Conservation (phyloP, 208 protist species). For the Leishmania tropica region DNA sequence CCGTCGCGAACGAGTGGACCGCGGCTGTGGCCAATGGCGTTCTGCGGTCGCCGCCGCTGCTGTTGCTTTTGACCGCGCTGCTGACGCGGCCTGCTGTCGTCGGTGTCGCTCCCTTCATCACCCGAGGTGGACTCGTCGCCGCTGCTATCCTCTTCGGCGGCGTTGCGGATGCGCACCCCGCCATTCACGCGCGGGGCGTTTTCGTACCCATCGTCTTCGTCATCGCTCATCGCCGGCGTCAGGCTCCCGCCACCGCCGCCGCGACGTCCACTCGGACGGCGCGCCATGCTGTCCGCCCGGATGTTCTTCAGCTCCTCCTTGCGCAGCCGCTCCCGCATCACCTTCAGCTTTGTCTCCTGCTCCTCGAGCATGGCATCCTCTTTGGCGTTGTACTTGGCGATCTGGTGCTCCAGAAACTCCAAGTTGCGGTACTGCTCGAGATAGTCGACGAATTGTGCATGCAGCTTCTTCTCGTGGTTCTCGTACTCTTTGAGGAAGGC, state of each 20-base stretch:
- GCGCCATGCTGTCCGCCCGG: constrained; percentile 43
- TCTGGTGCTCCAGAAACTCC: constrained; percentile 93
- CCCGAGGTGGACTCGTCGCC: constrained; percentile 38
- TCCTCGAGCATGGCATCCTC: constrained; percentile 88
- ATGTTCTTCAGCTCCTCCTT: constrained; percentile 90
- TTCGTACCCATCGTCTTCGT: constrained; percentile 54
- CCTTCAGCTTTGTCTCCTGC: constrained; percentile 85
- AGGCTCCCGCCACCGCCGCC: constrained; percentile 5
- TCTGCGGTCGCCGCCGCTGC: constrained; percentile 25
- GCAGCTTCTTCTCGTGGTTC: constrained; percentile 90
- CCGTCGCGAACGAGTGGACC: constrained; percentile 6
- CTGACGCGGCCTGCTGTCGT: constrained; percentile 30
- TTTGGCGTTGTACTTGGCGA: constrained; percentile 87
- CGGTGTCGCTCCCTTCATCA: constrained; percentile 42
- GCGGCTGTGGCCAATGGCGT: constrained; percentile 19
- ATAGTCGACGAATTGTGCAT: constrained; percentile 92
- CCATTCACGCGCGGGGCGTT: constrained; percentile 10
- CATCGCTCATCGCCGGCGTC: constrained; percentile 27
- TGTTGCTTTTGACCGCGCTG: constrained; percentile 6
- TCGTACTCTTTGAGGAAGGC: constrained; percentile 96
- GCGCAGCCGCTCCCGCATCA: constrained; percentile 89
- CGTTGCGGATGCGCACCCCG: constrained; percentile 39
- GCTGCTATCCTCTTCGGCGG: constrained; percentile 67
- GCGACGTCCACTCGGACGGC: constrained; percentile 20
- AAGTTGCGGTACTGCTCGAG: constrained; percentile 95